Evolutionary conservation across 169 alveolate genomes (phyloP).

Genomic region (Plasmodium vivax): DNA sequence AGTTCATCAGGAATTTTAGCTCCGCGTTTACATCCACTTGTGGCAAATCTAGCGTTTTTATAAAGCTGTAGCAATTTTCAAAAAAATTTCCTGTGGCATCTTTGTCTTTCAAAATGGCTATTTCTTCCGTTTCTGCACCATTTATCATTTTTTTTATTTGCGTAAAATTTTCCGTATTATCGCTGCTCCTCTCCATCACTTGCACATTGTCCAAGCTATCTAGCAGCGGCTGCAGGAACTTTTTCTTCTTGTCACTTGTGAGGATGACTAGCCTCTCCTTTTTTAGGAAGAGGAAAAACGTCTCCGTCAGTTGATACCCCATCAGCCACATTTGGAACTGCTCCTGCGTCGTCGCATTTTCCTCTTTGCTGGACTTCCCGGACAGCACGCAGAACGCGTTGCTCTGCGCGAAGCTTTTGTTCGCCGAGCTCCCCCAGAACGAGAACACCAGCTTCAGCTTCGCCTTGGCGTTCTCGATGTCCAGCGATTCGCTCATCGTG

Average conservation of each 20-base stretch:
- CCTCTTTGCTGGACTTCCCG: constrained; percentile 69
- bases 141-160: constrained; percentile 29
- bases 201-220: constrained; percentile 7
- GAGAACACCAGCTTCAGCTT: constrained; percentile 44
- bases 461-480: constrained; percentile 55
- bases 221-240: constrained; percentile 51
- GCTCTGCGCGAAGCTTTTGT: constrained; percentile 6
- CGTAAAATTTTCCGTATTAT: constrained; percentile 24
- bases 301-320: constrained; percentile 92
- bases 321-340: constrained; percentile 88
- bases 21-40: constrained; percentile 36
- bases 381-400: constrained; percentile 38
- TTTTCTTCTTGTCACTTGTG: constrained; percentile 89
- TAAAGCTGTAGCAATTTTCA: constrained; percentile 46
- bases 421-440: constrained; percentile 8
- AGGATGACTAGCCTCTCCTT: constrained; percentile 85
- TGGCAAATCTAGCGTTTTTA: constrained; percentile 4
- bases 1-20: constrained; percentile 15
- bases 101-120: constrained; percentile 43
- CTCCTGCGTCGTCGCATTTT: constrained; percentile 56
- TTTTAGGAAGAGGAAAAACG: constrained; percentile 86
- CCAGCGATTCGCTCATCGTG: constrained; percentile 18
- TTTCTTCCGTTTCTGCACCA: background rate
- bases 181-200: constrained; percentile 46
- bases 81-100: constrained; percentile 68